Conservation (phyloP, 78 protist genomes). For the Cavenderia fasciculata region DNA sequence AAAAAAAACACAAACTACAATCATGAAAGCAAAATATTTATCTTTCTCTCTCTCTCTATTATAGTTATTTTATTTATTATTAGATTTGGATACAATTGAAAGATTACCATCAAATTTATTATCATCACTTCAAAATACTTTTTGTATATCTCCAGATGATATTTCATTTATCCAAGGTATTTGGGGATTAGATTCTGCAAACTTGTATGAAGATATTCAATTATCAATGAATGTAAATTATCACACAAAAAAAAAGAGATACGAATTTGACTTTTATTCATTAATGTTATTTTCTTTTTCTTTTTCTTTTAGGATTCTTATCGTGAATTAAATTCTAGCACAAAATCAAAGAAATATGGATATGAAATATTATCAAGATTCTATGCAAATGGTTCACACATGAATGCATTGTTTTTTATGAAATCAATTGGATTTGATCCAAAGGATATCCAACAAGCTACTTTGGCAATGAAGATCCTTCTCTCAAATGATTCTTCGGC, state of each 20-base stretch:
- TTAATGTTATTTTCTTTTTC: too few species aligned
- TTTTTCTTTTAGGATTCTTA: too few species aligned
- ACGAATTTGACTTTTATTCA: too few species aligned
- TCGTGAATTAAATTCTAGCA: constrained; percentile 23
- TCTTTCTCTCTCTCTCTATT: not conserved
- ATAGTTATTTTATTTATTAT: constrained; percentile 22
- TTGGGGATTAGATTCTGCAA: constrained; percentile 55
- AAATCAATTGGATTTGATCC: constrained; percentile 30
- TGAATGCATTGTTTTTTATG: constrained; percentile 38
- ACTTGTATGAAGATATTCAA: not conserved
- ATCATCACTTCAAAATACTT: constrained; percentile 13
- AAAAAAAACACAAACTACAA: not conserved
- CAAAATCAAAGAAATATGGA: constrained; percentile 31
- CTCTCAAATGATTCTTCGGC: constrained; percentile 29
- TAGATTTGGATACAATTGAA: constrained; percentile 9
- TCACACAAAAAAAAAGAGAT: too few species aligned
- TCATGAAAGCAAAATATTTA: not conserved
- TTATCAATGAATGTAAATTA: too few species aligned
- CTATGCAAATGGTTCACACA: not conserved
- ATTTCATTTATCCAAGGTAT: constrained; percentile 27
- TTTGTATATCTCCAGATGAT: not conserved
- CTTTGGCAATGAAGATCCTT: not conserved
- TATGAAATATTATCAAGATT: constrained; percentile 22
- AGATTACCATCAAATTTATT: not conserved
- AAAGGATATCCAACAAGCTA: constrained; percentile 1